Conservation (phyloP, 805 yeast genomes). For the Candida silvatica region DNA sequence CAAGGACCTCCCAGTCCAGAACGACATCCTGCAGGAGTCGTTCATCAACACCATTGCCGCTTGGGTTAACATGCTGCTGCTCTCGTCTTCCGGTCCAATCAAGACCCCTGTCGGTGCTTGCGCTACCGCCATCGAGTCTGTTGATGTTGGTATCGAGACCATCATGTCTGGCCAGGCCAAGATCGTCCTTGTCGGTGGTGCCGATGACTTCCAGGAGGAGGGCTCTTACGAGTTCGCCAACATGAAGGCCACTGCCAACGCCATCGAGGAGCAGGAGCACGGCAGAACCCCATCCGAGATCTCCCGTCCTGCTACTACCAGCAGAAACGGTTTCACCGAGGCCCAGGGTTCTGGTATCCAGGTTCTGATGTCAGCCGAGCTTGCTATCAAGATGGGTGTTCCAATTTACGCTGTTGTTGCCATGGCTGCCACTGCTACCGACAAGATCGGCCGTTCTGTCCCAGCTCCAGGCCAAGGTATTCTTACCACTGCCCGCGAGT, state of each 20-base stretch:
- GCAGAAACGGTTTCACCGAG: conserved; percentile 98
- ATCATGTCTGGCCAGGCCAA: conserved; percentile 91
- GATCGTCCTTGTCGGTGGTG: conserved; percentile 97
- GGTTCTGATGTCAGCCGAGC: conserved; percentile 88
- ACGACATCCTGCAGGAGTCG: conserved; percentile 95
- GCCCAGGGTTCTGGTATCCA: conserved; percentile 99
- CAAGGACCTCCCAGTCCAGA: conserved; percentile 90
- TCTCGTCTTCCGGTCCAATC: conserved; percentile 97
- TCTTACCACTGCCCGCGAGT: conserved; percentile 94
- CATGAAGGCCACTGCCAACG: conserved; percentile 96
- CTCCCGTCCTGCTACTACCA: conserved; percentile 97
- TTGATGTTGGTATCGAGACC: conserved; percentile 93
- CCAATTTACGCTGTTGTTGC: conserved; percentile 96
- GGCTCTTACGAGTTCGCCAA: conserved; percentile 97
- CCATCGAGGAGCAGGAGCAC: conserved; percentile 78
- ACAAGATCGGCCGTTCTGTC: conserved; percentile 96
- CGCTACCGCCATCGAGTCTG: conserved; percentile 97
- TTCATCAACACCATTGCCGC: conserved; percentile 99
- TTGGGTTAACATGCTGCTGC: conserved; percentile 97
- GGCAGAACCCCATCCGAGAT: conserved; percentile 98
- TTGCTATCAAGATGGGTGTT: conserved; percentile 97
- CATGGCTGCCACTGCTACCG: conserved; percentile 93
- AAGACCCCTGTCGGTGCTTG: conserved; percentile 99
- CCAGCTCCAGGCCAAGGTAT: conserved; percentile 99
- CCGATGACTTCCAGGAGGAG: conserved; percentile 99